Evolutionary conservation across 495 filamentous ascomycete genomes (phyloP).

Genomic region (Sordaria brevicollis): DNA sequence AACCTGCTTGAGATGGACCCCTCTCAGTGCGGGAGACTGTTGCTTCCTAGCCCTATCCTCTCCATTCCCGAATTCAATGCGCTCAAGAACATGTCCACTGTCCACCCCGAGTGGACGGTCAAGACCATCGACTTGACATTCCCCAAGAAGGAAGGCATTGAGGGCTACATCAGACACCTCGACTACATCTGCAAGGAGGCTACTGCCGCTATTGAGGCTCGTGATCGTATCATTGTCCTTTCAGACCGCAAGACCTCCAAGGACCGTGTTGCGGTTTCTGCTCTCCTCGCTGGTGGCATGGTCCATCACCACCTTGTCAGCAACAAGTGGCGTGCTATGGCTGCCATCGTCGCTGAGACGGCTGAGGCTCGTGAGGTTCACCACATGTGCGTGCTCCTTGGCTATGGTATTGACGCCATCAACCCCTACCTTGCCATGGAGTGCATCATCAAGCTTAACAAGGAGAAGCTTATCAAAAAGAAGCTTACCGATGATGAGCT

Average conservation of each 20-base stretch:
- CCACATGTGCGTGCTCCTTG: conserved; percentile 95
- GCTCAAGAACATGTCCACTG: conserved; percentile 63
- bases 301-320: conserved; percentile 95
- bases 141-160: conserved; percentile 73
- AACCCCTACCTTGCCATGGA: conserved; percentile 97
- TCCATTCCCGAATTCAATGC: conserved; percentile 89
- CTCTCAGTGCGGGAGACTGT: conserved; percentile 76
- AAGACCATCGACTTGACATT: conserved; percentile 96
- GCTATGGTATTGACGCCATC: conserved; percentile 92
- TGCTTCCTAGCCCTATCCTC: conserved; percentile 84
- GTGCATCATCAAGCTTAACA: conserved; percentile 97
- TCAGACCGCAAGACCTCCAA: conserved; percentile 83
- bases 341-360: conserved; percentile 84
- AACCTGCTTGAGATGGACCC: conserved; percentile 94
- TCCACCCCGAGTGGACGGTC: conserved; percentile 80
- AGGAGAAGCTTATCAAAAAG: conserved; percentile 83
- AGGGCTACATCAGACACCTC: conserved; percentile 81
- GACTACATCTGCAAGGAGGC: conserved; percentile 83
- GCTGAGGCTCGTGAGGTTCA: conserved; percentile 97
- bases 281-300: conserved; percentile 83
- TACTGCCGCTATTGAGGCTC: conserved; percentile 73
- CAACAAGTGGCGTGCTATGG: conserved; percentile 91
- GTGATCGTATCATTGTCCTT: conserved; percentile 79
- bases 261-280: conserved; percentile 78
- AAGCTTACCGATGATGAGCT: conserved; percentile 73